A percentile compares a stretch with the other conserved stretches of the same genome.
Evolutionary conservation across 148 eudicot species (phyloP).

Genomic region (Spergularia marina): DNA sequence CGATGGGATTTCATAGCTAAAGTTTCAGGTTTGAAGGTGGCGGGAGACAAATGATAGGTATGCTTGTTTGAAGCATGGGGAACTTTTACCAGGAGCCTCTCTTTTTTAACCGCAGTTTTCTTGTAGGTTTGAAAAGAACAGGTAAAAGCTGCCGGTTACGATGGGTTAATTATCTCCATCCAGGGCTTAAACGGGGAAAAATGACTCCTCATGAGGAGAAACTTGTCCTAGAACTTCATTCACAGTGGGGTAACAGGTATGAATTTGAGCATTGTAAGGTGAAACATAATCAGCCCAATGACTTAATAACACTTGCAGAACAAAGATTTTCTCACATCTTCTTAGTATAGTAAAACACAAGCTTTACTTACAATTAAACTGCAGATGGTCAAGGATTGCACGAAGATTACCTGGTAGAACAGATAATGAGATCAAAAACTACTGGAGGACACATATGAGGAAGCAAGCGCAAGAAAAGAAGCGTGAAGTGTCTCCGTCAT

Average conservation of each 20-base stretch:
- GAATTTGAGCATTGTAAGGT: slow-evolving; percentile 17
- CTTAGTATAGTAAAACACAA: not conserved
- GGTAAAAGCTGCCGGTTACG: slow-evolving; percentile 96
- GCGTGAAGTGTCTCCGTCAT: slow-evolving; percentile 37
- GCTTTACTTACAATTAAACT: not conserved
- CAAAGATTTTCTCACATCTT: not conserved
- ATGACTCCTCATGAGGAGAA: slow-evolving; percentile 85
- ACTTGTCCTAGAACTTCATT: slow-evolving; percentile 76
- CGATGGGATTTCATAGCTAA: slow-evolving; percentile 99
- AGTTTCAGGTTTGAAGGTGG: slow-evolving; percentile 99
- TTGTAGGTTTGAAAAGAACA: slow-evolving; percentile 87
- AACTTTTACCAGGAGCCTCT: slow-evolving; percentile 27
- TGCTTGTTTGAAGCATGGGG: slow-evolving; percentile 49
- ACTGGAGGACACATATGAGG: slow-evolving; percentile 90
- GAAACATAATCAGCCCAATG: not conserved
- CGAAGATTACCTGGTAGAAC: slow-evolving; percentile 80
- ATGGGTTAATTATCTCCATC: slow-evolving; percentile 96
- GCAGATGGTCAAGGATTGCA: slow-evolving; percentile 84
- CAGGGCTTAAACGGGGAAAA: slow-evolving; percentile 83
- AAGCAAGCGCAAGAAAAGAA: slow-evolving; percentile 83
- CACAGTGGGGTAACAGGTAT: slow-evolving; percentile 93
- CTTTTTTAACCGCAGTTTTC: slow-evolving; percentile 33
- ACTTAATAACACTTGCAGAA: not conserved
- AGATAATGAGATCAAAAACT: slow-evolving; percentile 87
- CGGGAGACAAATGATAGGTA: slow-evolving; percentile 91